Conservation (phyloP, 768 basidiomycete species). For the Tricholoma bakamatsutake region DNA sequence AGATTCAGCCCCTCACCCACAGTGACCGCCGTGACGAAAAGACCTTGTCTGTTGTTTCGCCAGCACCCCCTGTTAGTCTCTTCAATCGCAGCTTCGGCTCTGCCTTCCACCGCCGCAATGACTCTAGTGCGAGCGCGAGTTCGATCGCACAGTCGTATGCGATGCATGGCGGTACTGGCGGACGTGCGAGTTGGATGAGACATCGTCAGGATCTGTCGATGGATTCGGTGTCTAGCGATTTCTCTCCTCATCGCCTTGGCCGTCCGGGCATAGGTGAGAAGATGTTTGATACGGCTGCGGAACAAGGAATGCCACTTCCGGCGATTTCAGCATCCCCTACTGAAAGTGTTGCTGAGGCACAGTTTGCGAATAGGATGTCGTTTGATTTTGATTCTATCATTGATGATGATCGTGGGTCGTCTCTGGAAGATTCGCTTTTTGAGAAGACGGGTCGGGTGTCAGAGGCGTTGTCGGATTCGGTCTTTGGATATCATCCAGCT, state of each 20-base stretch:
- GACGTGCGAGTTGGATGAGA: constrained; percentile 54
- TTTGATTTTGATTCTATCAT: constrained; percentile 69
- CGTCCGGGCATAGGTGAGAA: constrained; percentile 81
- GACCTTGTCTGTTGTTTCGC: constrained; percentile 43
- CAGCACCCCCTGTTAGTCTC: constrained; percentile 63
- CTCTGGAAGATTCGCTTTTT: constrained; percentile 33
- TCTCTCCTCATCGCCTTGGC: constrained; percentile 48
- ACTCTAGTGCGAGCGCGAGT: constrained; percentile 53
- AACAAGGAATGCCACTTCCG: constrained; percentile 47
- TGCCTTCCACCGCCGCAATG: constrained; percentile 40
- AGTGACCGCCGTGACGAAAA: constrained; percentile 63
- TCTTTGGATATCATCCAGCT: constrained; percentile 49
- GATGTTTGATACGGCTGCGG: constrained; percentile 65
- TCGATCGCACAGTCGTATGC: constrained; percentile 56
- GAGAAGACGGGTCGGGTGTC: constrained; percentile 53
- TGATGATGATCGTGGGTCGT: constrained; percentile 40
- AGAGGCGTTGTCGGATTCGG: constrained; percentile 51
- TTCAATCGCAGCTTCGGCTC: constrained; percentile 58
- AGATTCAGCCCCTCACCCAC: constrained; percentile 29
- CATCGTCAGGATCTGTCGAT: constrained; percentile 39
- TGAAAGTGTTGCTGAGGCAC: constrained; percentile 28
- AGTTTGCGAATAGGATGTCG: constrained; percentile 31
- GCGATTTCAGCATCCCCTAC: constrained; percentile 65
- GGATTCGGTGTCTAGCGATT: constrained; percentile 55
- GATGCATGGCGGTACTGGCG: constrained; percentile 44